Conservation (phyloP, 2,329 filamentous ascomycete species). For the Neopestalotiopsis rosae region DNA sequence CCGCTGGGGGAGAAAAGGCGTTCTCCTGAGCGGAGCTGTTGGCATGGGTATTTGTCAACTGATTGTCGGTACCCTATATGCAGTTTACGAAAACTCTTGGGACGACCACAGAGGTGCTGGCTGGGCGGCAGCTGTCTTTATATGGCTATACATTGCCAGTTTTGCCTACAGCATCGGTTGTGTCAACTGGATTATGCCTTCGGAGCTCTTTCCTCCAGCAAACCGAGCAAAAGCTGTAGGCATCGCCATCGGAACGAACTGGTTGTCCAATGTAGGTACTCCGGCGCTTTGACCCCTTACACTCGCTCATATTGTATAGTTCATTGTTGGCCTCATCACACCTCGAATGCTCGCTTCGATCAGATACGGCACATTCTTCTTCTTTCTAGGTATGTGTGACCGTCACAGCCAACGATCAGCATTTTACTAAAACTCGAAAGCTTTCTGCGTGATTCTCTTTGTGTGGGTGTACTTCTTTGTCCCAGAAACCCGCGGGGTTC, state of each 20-base stretch:
- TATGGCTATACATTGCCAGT: constrained; percentile 5
- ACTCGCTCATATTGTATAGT: neutral
- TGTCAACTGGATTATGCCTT: constrained; percentile 8
- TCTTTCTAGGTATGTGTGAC: neutral
- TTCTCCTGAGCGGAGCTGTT: constrained; percentile 46
- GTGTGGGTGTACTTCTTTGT: constrained; percentile 7
- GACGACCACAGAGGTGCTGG: neutral
- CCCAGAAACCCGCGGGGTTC: neutral
- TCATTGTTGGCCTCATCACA: neutral
- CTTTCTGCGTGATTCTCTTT: neutral
- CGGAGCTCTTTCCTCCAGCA: constrained; percentile 2
- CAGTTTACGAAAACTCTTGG: constrained; percentile 3
- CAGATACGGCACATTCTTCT: constrained; percentile 2
- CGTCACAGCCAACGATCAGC: constrained; percentile 51
- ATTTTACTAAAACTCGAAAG: neutral
- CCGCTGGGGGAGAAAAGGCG: constrained; percentile 48
- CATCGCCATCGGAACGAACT: constrained; percentile 1
- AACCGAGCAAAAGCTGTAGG: constrained; percentile 8
- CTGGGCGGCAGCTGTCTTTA: constrained; percentile 1
- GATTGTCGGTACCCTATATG: neutral
- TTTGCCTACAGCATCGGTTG: constrained; percentile 8
- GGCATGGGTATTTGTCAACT: constrained; percentile 44
- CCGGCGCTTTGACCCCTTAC: neutral
- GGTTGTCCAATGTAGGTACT: constrained; percentile 1
- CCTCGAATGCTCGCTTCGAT: constrained; percentile 7